A percentile compares a stretch with the other conserved stretches of the same genome.
Conservation (phyloP, 495 filamentous ascomycete species). For the Hypoxylon perforatum region DNA sequence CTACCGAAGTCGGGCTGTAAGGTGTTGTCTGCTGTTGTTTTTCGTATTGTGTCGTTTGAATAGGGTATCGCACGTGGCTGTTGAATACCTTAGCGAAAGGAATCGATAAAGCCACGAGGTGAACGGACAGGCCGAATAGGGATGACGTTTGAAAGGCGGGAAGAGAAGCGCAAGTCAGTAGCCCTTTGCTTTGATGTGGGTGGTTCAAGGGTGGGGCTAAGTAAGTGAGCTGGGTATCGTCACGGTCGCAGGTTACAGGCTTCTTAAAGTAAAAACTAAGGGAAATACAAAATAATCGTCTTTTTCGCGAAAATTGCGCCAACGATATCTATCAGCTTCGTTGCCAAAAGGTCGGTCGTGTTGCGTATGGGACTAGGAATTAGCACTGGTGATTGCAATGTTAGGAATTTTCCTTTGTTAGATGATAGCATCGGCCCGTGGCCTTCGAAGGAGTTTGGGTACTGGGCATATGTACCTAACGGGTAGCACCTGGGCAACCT, state of each 20-base stretch:
- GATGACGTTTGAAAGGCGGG: constrained; percentile 30
- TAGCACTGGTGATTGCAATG: neutral
- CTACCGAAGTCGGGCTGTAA: constrained; percentile 9
- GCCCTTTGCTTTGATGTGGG: constrained; percentile 12
- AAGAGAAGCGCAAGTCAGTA: constrained; percentile 14
- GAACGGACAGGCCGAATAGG: constrained; percentile 11
- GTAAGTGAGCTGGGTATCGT: constrained; percentile 18
- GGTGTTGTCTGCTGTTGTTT: neutral
- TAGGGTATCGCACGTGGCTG: constrained; percentile 5
- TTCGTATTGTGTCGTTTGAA: neutral
- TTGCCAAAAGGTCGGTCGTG: neutral
- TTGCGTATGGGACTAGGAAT: neutral
- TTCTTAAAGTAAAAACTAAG: constrained; percentile 8
- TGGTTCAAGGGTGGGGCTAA: constrained; percentile 7
- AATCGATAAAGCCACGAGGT: neutral
- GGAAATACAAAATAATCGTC: neutral
- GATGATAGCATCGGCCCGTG: neutral
- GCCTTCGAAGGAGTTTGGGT: neutral
- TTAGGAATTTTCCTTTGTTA: constrained; percentile 5
- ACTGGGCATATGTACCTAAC: neutral
- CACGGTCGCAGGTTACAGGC: constrained; percentile 10
- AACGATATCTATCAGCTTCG: neutral
- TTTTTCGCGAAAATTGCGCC: no score
- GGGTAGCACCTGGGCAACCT: neutral
- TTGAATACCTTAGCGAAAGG: neutral